Evolutionary conservation across 441 rosid species (phyloP).

Genomic region (Geranium incanum): DNA sequence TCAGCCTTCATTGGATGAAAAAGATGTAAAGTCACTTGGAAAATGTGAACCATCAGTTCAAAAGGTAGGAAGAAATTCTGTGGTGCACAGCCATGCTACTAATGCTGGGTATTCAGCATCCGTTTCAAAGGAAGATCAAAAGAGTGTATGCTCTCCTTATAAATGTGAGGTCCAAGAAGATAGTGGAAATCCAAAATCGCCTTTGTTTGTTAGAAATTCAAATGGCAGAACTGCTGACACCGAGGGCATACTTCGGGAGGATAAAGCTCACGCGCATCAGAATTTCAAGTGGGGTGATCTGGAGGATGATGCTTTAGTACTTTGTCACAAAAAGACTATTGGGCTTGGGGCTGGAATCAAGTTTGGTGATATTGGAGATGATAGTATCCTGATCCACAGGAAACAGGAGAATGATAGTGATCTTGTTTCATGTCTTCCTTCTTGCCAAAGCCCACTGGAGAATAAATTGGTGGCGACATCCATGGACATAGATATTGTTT

Average conservation of each 20-base stretch:
- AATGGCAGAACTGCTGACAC: constrained; percentile 23
- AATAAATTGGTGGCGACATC: constrained; percentile 19
- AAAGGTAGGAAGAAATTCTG: constrained; percentile 23
- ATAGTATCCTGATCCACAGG: constrained; percentile 23
- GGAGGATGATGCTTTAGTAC: constrained; percentile 40
- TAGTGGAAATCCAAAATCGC: constrained; percentile 16
- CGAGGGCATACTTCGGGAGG: constrained; percentile 18
- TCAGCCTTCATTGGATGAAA: constrained; percentile 27
- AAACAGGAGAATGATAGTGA: constrained; percentile 25
- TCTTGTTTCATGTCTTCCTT: constrained; percentile 20
- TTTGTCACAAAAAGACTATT: constrained; percentile 26
- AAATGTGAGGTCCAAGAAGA: constrained; percentile 28
- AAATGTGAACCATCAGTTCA: constrained; percentile 26
- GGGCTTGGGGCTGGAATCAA: constrained; percentile 27
- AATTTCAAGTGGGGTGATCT: constrained; percentile 62
- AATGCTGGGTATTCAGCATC: constrained; percentile 24
- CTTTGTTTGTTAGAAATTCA: constrained; percentile 21
- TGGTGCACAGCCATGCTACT: constrained; percentile 15
- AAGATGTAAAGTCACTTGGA: constrained; percentile 24
- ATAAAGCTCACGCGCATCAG: constrained; percentile 29
- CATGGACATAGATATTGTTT: constrained; percentile 18
- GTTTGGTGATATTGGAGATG: constrained; percentile 29
- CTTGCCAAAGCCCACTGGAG: constrained; percentile 23
- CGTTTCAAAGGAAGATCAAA: constrained; percentile 23
- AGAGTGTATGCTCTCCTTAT: constrained; percentile 15